Conservation (phyloP, 805 yeast species). For the Wickerhamomyces silvicola region DNA sequence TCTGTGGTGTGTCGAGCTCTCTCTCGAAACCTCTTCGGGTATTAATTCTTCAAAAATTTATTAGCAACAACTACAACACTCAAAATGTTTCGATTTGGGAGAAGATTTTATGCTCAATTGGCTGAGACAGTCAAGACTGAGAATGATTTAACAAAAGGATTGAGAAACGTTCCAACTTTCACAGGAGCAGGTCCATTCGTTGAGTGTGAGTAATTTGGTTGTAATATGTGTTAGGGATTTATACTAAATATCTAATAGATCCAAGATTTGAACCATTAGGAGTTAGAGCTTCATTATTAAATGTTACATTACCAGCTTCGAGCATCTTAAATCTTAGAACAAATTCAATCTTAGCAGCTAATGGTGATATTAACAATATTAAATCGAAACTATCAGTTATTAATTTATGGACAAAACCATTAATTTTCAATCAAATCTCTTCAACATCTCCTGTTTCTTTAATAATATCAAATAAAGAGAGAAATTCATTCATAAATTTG, state of each 20-base stretch:
- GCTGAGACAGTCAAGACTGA: too few relatives aligned
- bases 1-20: too few relatives aligned
- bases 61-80: too few relatives aligned
- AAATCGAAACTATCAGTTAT: slow-evolving; percentile 4
- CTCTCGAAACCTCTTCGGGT: too few relatives aligned
- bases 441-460: slow-evolving; percentile 14
- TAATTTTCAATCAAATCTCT: slow-evolving; percentile 12
- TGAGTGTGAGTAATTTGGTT: slow-evolving; percentile 7
- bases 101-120: too few relatives aligned
- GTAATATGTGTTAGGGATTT: too few relatives aligned
- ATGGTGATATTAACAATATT: slow-evolving; percentile 9
- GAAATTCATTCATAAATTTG: slow-evolving; percentile 10
- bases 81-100: too few relatives aligned
- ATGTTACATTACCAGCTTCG: slow-evolving; percentile 20
- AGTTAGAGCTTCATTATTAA: slow-evolving; percentile 21
- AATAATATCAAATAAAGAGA: slow-evolving; percentile 5
- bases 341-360: slow-evolving; percentile 18
- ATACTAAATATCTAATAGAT: slow-evolving; percentile 17
- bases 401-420: slow-evolving; percentile 9
- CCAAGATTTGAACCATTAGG: slow-evolving; percentile 25
- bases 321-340: slow-evolving; percentile 16
- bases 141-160: background rate
- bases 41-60: too few relatives aligned
- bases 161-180: slow-evolving; percentile 9
- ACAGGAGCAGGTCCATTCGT: slow-evolving; percentile 26